Evolutionary conservation across 2,329 filamentous ascomycete genomes (phyloP).

Genomic region (Didymella glomerata): DNA sequence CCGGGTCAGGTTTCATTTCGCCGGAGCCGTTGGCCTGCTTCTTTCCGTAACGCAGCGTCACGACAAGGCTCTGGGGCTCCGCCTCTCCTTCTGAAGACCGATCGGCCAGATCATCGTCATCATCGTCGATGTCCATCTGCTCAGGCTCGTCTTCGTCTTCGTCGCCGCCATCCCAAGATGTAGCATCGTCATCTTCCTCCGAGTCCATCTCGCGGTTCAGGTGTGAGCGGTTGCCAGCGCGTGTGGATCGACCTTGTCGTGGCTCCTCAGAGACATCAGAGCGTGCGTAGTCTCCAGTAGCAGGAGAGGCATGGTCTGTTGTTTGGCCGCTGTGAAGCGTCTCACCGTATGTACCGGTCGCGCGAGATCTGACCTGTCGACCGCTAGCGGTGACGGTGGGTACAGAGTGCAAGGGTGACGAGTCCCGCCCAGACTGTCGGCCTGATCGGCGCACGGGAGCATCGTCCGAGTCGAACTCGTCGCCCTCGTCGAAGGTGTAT

Average conservation of each 20-base stretch:
- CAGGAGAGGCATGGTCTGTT: conserved; percentile 52
- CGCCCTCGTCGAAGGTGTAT: conserved; percentile 94
- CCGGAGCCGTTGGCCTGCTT: background rate
- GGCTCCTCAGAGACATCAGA: conserved; percentile 58
- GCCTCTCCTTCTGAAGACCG: conserved; percentile 51
- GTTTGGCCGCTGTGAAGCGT: conserved; percentile 64
- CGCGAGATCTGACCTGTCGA: conserved; percentile 77
- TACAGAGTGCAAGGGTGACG: conserved; percentile 72
- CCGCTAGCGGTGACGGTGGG: conserved; percentile 83
- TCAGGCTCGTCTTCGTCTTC: conserved; percentile 64
- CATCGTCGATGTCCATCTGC: conserved; percentile 68
- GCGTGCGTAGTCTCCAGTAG: conserved; percentile 55
- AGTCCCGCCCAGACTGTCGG: conserved; percentile 76
- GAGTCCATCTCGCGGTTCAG: conserved; percentile 59
- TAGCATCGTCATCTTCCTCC: conserved; percentile 71
- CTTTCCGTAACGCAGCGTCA: conserved; percentile 67
- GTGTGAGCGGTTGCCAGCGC: conserved; percentile 38
- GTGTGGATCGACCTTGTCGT: conserved; percentile 56
- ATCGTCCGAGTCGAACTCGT: conserved; percentile 74
- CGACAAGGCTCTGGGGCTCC: conserved; percentile 68
- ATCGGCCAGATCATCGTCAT: conserved; percentile 56
- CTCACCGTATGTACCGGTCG: conserved; percentile 69
- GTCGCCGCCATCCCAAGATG: conserved; percentile 74
- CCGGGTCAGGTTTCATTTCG: conserved; percentile 2
- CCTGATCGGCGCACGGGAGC: conserved; percentile 71